These are phyloP conservation scores for Crinitomyces ghanaensis DNA, from an alignment of 805 yeast species.

Conservation along the genomic window DNA sequence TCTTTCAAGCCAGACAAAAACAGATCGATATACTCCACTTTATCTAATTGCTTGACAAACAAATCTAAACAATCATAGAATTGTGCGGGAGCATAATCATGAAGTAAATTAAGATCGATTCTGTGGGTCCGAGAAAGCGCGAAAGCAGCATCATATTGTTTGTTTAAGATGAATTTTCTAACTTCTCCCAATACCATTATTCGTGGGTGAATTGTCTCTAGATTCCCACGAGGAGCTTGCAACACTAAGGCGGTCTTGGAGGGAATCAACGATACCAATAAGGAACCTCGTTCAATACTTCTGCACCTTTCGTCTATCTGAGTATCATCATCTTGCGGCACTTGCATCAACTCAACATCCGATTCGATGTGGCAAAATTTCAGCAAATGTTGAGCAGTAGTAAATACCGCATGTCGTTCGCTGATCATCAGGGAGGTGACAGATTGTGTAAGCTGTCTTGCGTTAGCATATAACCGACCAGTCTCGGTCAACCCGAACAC, in stretches of 20 bases:
- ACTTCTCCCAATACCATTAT: conserved; percentile 82
- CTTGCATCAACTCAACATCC: conserved; percentile 17
- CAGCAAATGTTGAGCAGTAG: conserved; percentile 78
- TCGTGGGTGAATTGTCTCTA: conserved; percentile 89
- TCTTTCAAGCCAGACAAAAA: conserved; percentile 78
- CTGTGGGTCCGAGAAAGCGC: conserved; percentile 79
- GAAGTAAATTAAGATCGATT: conserved; percentile 77
- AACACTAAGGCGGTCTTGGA: conserved; percentile 70
- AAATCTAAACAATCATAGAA: conserved; percentile 52
- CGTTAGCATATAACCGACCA: conserved; percentile 65
- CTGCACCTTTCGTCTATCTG: conserved; percentile 70
- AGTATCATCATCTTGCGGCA: conserved; percentile 25
- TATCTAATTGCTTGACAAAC: conserved; percentile 60
- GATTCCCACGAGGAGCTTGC: conserved; percentile 93
- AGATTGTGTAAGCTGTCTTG: conserved; percentile 49
- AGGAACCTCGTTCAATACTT: conserved; percentile 82
- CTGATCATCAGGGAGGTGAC: conserved; percentile 74
- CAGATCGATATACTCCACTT: conserved; percentile 69
- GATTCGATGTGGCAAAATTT: conserved; percentile 65
- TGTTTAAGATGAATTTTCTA: conserved; percentile 49
- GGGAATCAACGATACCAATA: conserved; percentile 73
- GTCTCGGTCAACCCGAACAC: conserved; percentile 66
- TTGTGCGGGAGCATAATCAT: conserved; percentile 71
- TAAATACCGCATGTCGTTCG: conserved; percentile 61
- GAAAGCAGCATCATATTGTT: conserved; percentile 63